phyloP scores from a whole-genome alignment of 495 filamentous ascomycete genomes.

The Parathielavia appendiculata region DNA sequence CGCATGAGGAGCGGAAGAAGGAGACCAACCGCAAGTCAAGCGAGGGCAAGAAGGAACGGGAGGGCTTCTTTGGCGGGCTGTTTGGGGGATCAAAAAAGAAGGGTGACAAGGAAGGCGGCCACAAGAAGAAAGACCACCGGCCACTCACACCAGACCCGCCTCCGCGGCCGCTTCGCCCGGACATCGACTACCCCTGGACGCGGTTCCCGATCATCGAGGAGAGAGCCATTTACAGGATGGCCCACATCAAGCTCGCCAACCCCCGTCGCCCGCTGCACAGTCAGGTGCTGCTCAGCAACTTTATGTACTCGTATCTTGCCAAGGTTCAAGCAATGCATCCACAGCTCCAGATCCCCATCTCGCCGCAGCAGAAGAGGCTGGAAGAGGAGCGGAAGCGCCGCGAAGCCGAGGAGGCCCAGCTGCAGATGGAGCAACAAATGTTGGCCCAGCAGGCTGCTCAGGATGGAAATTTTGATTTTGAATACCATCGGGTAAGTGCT shows the following conservation, averaged over 20 bases:
- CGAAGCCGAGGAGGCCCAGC: slow-evolving; percentile 52
- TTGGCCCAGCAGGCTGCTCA: slow-evolving; percentile 37
- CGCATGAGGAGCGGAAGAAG: slow-evolving; percentile 81
- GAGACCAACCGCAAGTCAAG: slow-evolving; percentile 67
- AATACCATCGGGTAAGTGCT: slow-evolving; percentile 48
- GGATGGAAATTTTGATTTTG: slow-evolving; percentile 41
- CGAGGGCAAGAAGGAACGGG: slow-evolving; percentile 84
- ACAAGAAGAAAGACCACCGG: slow-evolving; percentile 68
- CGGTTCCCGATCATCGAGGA: slow-evolving; percentile 94
- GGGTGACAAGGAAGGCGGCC: slow-evolving; percentile 56
- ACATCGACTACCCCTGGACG: slow-evolving; percentile 93
- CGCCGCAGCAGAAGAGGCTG: slow-evolving; percentile 56
- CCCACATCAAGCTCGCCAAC: slow-evolving; percentile 97
- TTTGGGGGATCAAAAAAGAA: slow-evolving; percentile 82
- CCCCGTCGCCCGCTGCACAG: slow-evolving; percentile 87
- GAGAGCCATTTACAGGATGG: slow-evolving; percentile 95
- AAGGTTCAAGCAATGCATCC: slow-evolving; percentile 99
- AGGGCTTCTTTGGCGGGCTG: slow-evolving; percentile 76
- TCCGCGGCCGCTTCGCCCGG: slow-evolving; percentile 64
- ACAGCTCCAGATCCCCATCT: slow-evolving; percentile 71
- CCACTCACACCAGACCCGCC: slow-evolving; percentile 78
- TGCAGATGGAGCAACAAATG: slow-evolving; percentile 46
- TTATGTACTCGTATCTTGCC: slow-evolving; percentile 99
- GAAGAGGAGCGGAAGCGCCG: slow-evolving; percentile 59
- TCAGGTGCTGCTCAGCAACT: slow-evolving; percentile 96